These are phyloP conservation scores for Sphaerostilbella broomeana DNA, from an alignment of 2,329 filamentous ascomycete genomes.

Conservation along the genomic window DNA sequence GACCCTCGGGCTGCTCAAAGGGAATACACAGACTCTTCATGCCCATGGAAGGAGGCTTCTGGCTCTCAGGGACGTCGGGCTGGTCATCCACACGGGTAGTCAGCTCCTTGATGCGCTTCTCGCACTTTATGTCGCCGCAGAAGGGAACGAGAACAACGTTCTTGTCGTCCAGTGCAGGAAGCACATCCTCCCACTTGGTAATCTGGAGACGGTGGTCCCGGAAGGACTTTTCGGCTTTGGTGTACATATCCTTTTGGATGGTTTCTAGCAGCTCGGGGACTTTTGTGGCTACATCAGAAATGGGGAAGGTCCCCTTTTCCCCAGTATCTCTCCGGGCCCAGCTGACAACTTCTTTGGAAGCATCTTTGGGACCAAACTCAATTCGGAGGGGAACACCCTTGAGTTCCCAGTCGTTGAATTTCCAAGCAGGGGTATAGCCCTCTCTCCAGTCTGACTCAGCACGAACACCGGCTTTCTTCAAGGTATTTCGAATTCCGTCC, in stretches of 20 bases:
- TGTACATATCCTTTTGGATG: constrained; percentile 79
- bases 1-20: constrained; percentile 77
- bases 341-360: constrained; percentile 75
- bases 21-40: constrained; percentile 66
- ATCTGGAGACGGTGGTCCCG: constrained; percentile 72
- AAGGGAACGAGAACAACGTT: constrained; percentile 89
- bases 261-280: constrained; percentile 78
- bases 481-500: constrained; percentile 59
- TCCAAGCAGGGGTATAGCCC: constrained; percentile 90
- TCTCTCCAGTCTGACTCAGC: constrained; percentile 79
- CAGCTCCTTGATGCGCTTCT: constrained; percentile 91
- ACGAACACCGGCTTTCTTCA: constrained; percentile 70
- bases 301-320: constrained; percentile 73
- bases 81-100: constrained; percentile 69
- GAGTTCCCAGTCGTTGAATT: constrained; percentile 98
- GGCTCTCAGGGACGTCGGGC: constrained; percentile 44
- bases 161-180: constrained; percentile 83
- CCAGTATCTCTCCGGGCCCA: constrained; percentile 81
- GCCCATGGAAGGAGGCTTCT: constrained; percentile 52
- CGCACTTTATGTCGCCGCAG: constrained; percentile 75
- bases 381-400: constrained; percentile 90
- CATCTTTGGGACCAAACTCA: constrained; percentile 94
- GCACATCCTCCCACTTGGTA: constrained; percentile 84
- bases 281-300: constrained; percentile 64
- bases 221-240: constrained; percentile 71